Percentiles rank a stretch among this genome's conserved stretches.
Evolutionary conservation across 2,329 filamentous ascomycete genomes (phyloP).

Genomic region (Xylaria sp.): DNA sequence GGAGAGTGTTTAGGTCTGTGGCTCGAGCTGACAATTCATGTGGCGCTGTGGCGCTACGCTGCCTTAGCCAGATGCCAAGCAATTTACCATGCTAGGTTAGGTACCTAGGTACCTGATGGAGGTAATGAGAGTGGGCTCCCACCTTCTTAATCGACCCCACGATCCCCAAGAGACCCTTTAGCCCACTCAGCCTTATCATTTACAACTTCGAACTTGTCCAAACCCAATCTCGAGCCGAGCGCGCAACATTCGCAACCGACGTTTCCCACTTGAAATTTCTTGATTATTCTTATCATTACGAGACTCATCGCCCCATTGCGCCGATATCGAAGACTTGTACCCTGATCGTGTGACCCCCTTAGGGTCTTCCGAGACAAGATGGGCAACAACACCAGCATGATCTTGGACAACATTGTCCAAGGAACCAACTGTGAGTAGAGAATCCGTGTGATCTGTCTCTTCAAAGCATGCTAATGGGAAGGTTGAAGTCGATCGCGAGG

Average conservation of each 20-base stretch:
- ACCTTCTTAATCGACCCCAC: constrained; percentile 26
- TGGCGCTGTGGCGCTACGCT: constrained; percentile 20
- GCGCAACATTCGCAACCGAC: background rate
- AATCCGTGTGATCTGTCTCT: too few species aligned
- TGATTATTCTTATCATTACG: background rate
- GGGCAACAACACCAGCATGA: constrained; percentile 76
- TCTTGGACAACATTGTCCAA: constrained; percentile 96
- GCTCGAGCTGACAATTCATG: background rate
- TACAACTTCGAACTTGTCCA: constrained; percentile 19
- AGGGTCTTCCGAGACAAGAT: constrained; percentile 55
- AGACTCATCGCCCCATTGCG: background rate
- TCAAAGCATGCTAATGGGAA: constrained; percentile 20
- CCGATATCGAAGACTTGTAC: background rate
- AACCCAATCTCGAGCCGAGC: constrained; percentile 16
- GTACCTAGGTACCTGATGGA: background rate
- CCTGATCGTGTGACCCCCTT: constrained; percentile 38
- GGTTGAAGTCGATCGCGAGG: constrained; percentile 87
- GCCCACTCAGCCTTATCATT: constrained; percentile 37
- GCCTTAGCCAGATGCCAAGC: background rate
- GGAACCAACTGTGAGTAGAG: constrained; percentile 86
- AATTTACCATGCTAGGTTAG: background rate
- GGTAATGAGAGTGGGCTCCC: background rate
- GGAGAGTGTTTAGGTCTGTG: background rate
- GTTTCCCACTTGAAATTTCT: background rate
- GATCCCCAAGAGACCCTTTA: constrained; percentile 21